Conservation (phyloP, 306 rosid species). For the Hippophae gyantsensis region DNA sequence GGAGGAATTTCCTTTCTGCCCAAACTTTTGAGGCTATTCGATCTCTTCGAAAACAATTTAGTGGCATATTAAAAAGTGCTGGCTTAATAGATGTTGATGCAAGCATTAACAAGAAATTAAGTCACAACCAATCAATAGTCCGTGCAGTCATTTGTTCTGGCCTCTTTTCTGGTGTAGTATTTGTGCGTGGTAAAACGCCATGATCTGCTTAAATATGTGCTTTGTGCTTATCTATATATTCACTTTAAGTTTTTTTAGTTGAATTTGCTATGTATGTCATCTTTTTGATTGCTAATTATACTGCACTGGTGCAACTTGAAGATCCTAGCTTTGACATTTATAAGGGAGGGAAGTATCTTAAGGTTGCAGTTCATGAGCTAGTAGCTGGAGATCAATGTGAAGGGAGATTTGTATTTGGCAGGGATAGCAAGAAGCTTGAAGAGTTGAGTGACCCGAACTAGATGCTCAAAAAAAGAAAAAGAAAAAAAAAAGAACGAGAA, state of each 20-base stretch:
- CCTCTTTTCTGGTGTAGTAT: conserved; percentile 87
- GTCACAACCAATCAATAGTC: conserved; percentile 87
- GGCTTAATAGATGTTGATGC: conserved; percentile 69
- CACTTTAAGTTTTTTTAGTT: conserved; percentile 12
- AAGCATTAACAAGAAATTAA: conserved; percentile 56
- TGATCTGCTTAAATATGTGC: conserved; percentile 12
- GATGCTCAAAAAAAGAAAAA: no score
- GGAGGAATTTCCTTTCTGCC: conserved; percentile 95
- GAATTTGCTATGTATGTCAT: background rate
- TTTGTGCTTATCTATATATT: background rate
- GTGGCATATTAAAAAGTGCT: conserved; percentile 78
- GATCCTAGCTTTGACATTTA: conserved; percentile 74
- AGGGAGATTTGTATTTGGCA: conserved; percentile 94
- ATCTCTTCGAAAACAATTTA: conserved; percentile 88
- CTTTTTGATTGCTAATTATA: conserved; percentile 4
- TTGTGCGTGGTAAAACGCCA: conserved; percentile 69
- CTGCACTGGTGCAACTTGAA: conserved; percentile 54
- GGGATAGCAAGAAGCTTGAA: conserved; percentile 56
- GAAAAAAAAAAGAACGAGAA: no score
- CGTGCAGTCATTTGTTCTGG: conserved; percentile 94
- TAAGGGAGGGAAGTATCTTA: conserved; percentile 81
- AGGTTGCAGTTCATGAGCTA: conserved; percentile 74
- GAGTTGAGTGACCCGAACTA: conserved; percentile 8
- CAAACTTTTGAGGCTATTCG: conserved; percentile 97
- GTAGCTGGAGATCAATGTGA: conserved; percentile 88